phyloP scores from a whole-genome alignment of 1,139 yeast genomes.

The Kodamaea plutei region DNA sequence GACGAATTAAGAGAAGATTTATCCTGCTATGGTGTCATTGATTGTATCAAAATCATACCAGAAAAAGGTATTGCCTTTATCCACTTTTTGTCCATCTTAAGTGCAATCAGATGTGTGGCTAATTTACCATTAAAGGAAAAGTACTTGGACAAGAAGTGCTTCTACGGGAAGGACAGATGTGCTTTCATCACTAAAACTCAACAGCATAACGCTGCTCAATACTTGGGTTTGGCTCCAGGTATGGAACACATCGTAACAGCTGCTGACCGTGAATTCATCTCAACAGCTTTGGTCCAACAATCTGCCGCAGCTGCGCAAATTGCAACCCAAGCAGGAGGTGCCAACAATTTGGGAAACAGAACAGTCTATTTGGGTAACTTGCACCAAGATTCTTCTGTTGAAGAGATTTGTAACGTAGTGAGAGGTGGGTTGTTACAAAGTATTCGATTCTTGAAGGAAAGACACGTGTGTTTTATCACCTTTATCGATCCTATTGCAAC shows the following conservation, averaged over 20 bases:
- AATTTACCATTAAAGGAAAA: constrained; percentile 52
- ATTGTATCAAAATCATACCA: constrained; percentile 52
- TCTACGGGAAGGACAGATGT: constrained; percentile 62
- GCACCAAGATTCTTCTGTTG: constrained; percentile 80
- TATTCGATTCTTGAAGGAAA: constrained; percentile 67
- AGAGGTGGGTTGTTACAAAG: constrained; percentile 87
- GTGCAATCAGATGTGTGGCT: constrained; percentile 58
- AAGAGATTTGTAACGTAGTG: constrained; percentile 90
- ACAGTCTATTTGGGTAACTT: constrained; percentile 87
- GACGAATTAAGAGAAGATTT: constrained; percentile 51
- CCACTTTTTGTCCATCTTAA: constrained; percentile 54
- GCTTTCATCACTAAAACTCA: constrained; percentile 86
- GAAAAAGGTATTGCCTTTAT: constrained; percentile 61
- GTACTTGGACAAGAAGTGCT: constrained; percentile 54
- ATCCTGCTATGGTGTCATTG: constrained; percentile 50
- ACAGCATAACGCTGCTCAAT: constrained; percentile 96
- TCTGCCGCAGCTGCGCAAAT: constrained; percentile 70
- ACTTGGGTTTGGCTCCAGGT: constrained; percentile 86
- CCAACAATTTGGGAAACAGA: constrained; percentile 81
- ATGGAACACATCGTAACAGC: constrained; percentile 79
- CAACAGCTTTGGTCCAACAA: constrained; percentile 61
- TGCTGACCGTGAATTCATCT: constrained; percentile 66
- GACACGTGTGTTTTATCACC: constrained; percentile 88
- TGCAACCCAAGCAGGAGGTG: constrained; percentile 73
- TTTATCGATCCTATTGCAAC: constrained; percentile 91